A percentile compares a stretch with the other conserved stretches of the same genome.
These are phyloP conservation scores for Sporisorium scitamineum DNA, from an alignment of 1,284 basidiomycete species.

Conservation along the genomic window DNA sequence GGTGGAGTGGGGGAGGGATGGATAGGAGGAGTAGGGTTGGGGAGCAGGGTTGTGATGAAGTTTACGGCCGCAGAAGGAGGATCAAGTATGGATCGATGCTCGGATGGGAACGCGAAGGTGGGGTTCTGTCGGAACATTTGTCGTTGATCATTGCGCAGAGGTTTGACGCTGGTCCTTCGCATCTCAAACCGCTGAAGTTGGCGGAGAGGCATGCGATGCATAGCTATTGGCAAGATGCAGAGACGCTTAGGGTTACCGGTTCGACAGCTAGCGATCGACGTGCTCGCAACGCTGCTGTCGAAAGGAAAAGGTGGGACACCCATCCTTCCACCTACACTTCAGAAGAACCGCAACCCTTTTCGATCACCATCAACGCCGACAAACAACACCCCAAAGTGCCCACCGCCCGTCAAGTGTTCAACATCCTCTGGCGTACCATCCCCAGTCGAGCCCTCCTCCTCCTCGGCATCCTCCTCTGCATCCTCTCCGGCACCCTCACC, in stretches of 20 bases:
- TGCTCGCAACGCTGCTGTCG: conserved; percentile 1
- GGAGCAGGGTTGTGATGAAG: conserved; percentile 43
- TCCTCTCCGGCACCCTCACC: conserved; percentile 83
- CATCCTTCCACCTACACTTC: background rate
- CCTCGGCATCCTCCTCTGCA: conserved; percentile 74
- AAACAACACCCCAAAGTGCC: conserved; percentile 1
- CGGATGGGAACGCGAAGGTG: conserved; percentile 34
- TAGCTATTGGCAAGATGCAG: conserved; percentile 38
- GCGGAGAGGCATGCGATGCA: conserved; percentile 38
- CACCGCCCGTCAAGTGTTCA: conserved; percentile 16
- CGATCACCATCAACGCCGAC: background rate
- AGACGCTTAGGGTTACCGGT: conserved; percentile 30
- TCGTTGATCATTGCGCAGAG: conserved; percentile 44
- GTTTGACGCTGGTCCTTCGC: conserved; percentile 25
- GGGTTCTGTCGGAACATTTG: conserved; percentile 31
- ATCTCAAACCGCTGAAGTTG: conserved; percentile 40
- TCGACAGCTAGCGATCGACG: conserved; percentile 39
- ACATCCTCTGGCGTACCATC: conserved; percentile 78
- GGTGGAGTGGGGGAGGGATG: conserved; percentile 70
- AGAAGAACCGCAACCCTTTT: background rate
- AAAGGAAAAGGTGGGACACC: conserved; percentile 27
- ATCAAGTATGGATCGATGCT: conserved; percentile 35
- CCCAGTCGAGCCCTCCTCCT: conserved; percentile 80
- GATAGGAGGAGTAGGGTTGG: conserved; percentile 19
- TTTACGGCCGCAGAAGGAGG: conserved; percentile 70